These are phyloP conservation scores for Globisporangium uncinulatum DNA, from an alignment of 352 stramenopile species.

Conservation along the genomic window DNA sequence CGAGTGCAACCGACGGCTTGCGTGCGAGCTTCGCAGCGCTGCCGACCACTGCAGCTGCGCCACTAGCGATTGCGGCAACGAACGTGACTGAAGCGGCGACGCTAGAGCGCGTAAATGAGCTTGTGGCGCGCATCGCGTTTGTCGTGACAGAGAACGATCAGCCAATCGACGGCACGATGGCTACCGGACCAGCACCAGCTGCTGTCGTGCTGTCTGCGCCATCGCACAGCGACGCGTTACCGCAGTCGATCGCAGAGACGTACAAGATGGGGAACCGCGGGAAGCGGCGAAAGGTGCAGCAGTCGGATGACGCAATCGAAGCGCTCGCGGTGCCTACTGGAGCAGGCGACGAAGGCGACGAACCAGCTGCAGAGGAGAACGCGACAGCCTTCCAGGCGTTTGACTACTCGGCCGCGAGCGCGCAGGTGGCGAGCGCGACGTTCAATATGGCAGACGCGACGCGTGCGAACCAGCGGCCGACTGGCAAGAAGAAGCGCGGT, in stretches of 20 bases:
- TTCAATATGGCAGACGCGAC: constrained; percentile 37
- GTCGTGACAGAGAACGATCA: constrained; percentile 43
- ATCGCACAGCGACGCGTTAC: constrained; percentile 18
- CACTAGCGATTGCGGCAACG: background rate
- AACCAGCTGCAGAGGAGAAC: background rate
- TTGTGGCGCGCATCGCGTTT: constrained; percentile 54
- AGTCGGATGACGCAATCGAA: constrained; percentile 1
- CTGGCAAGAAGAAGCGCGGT: constrained; percentile 22
- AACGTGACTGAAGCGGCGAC: constrained; percentile 15
- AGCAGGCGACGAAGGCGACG: background rate
- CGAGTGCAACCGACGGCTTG: background rate
- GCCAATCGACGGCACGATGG: background rate
- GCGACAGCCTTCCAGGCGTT: constrained; percentile 28
- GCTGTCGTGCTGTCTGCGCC: constrained; percentile 5
- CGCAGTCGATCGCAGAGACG: constrained; percentile 70
- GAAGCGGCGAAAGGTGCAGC: constrained; percentile 56
- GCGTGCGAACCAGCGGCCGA: constrained; percentile 18
- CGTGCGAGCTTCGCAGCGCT: constrained; percentile 10
- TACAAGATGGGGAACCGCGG: constrained; percentile 65
- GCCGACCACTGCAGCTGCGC: background rate
- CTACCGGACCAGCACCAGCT: constrained; percentile 2
- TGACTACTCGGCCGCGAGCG: constrained; percentile 49
- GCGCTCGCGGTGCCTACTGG: constrained; percentile 7
- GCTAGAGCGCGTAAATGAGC: constrained; percentile 52
- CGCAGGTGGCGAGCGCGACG: constrained; percentile 32